Percentiles rank a stretch among this genome's conserved stretches.
Conservation (phyloP, 257 asterid genomes). For the Solanum clarkiae region DNA sequence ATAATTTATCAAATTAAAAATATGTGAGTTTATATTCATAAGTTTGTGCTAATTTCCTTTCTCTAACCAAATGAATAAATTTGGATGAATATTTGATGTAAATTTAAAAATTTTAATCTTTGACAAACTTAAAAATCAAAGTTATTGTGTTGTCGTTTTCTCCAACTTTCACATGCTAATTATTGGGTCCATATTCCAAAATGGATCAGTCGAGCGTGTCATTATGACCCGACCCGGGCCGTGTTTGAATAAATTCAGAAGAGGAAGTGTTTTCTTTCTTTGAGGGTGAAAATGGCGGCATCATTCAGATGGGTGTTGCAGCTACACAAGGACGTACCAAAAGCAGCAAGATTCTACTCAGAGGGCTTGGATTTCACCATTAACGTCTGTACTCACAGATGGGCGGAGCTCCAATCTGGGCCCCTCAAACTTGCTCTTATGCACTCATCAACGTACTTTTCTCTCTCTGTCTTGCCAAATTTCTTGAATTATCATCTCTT, state of each 20-base stretch:
- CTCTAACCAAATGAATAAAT: too few species aligned
- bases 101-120: too few species aligned
- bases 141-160: too few species aligned
- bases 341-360: slow-evolving; percentile 76
- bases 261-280: not conserved
- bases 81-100: too few species aligned
- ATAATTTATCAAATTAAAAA: too few species aligned
- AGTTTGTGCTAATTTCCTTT: too few species aligned
- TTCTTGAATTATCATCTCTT: not conserved
- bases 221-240: not conserved
- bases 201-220: not conserved
- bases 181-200: not conserved
- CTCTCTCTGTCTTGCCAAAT: not conserved
- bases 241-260: not conserved
- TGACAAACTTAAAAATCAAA: too few species aligned
- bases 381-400: slow-evolving; percentile 66
- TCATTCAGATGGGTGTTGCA: slow-evolving; percentile 74
- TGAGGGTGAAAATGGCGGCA: slow-evolving; percentile 37
- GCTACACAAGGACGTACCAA: slow-evolving; percentile 85
- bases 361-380: slow-evolving; percentile 75
- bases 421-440: slow-evolving; percentile 77
- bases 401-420: slow-evolving; percentile 91
- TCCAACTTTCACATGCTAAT: too few species aligned
- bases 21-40: too few species aligned
- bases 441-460: slow-evolving; percentile 45